These are phyloP conservation scores for Tuber brumale DNA, from an alignment of 495 filamentous ascomycete species.

Conservation along the genomic window DNA sequence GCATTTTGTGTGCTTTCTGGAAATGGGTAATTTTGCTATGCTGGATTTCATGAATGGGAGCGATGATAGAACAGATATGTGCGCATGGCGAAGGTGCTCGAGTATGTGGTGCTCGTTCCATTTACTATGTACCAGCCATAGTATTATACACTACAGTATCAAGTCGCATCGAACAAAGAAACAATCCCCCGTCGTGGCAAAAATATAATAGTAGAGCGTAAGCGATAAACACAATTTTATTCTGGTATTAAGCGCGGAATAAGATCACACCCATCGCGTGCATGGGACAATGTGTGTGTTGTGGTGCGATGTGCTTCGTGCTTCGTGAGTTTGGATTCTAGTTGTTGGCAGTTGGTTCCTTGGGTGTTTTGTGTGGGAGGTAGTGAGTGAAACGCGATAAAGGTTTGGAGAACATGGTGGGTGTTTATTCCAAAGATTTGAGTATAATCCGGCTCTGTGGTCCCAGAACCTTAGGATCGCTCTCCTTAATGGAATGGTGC, in stretches of 20 bases:
- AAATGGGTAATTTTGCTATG: not conserved
- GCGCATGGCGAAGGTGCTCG: not conserved
- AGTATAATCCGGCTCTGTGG: not conserved
- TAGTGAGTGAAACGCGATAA: not conserved
- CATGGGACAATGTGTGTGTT: not conserved
- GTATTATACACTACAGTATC: not conserved
- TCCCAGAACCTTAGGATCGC: not conserved
- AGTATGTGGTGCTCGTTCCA: not conserved
- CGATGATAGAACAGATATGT: not conserved
- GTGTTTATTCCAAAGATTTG: not conserved
- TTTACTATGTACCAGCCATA: not conserved
- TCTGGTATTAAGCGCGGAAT: not conserved
- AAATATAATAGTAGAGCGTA: not conserved
- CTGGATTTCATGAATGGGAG: not conserved
- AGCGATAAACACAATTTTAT: not conserved
- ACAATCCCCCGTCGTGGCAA: not conserved
- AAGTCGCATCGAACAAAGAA: not conserved
- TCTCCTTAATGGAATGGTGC: not conserved
- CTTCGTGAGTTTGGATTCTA: not conserved
- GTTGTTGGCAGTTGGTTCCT: not conserved
- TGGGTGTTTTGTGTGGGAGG: not conserved
- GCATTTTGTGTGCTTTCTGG: not conserved
- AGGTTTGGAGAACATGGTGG: not conserved
- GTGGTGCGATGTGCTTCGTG: not conserved
- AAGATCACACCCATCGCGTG: not conserved